These are phyloP conservation scores for Penstemon eatonii DNA, from an alignment of 257 asterid species.

Conservation along the genomic window DNA sequence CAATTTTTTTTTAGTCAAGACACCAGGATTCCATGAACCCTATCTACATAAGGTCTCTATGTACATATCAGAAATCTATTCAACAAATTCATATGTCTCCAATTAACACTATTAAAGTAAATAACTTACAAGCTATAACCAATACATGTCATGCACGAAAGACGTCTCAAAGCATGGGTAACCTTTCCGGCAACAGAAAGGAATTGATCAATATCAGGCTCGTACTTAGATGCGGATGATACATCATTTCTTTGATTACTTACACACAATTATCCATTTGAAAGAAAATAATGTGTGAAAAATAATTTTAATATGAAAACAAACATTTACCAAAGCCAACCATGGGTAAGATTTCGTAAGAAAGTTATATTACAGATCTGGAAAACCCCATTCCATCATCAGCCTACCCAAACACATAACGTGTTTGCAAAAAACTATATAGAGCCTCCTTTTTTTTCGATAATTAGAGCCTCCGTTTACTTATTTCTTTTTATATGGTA, in stretches of 20 bases:
- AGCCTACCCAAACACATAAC: constrained; percentile 23
- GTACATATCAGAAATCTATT: neutral
- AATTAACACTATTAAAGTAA: neutral
- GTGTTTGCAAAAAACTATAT: constrained; percentile 6
- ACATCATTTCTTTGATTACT: constrained; percentile 9
- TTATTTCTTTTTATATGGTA: constrained; percentile 15
- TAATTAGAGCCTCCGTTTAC: neutral
- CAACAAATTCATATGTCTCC: constrained; percentile 6
- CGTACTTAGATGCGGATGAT: constrained; percentile 13
- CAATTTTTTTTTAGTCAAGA: constrained; percentile 9
- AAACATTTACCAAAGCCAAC: constrained; percentile 13
- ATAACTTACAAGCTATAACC: constrained; percentile 22
- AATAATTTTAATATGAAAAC: neutral
- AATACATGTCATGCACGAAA: constrained; percentile 1
- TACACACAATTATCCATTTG: constrained; percentile 13
- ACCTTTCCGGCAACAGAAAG: constrained; percentile 10
- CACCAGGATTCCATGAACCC: constrained; percentile 8
- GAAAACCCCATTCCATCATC: constrained; percentile 16
- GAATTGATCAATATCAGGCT: constrained; percentile 9
- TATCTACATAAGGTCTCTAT: constrained; percentile 14
- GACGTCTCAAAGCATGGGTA: constrained; percentile 19
- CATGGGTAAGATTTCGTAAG: neutral
- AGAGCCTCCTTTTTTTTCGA: neutral
- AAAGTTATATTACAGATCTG: constrained; percentile 1
- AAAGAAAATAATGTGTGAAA: constrained; percentile 7